Evolutionary conservation across 2,329 filamentous ascomycete genomes (phyloP), one percentile per base, ranked within the genome.

Genomic region (Paraphoma sp.): DNA sequence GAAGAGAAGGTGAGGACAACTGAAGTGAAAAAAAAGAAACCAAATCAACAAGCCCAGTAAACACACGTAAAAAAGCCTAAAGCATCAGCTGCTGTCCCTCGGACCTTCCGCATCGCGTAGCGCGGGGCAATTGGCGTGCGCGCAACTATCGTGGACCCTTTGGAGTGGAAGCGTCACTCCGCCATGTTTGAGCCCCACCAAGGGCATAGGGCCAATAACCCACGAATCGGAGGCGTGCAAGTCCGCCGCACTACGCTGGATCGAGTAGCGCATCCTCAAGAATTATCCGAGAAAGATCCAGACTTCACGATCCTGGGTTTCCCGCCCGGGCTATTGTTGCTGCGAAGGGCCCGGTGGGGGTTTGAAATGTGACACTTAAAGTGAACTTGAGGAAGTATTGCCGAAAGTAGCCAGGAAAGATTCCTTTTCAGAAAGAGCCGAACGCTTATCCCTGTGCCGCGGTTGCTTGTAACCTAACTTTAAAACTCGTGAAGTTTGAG

Each of bases 31-130:
- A 33, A 29, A 23, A 50, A 50, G 30, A 31, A 9, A 38, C 4
- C 7, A 30, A 29, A 46, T 30, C 6, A 45, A 14, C 23, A 30
- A 6, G 28, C 29, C 11, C 31, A 46, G 44, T 36, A 46, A 30
- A 31, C 23, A 33, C n/a, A 45, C 17, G 28, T 12, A 33, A 45
- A 44, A 43, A 44, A 36, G 16, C 8, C 12, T 42, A 42, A 42
- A 16, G 11, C 41, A 52, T 52, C 50, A 52, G 43, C 43, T 52
- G 50, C 43, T 41, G 30, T 41, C 16, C 30, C 42, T 45, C 49
- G 49, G 49, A 45, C 30, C 49, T 51, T 51, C 49, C 43, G 23
- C 31, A 30, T 46, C 43, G 50, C 42, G 50, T 46, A 46, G 43
- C 45, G 50, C 50, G 50, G 50, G 50, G 50, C 50, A 52, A 8